These are phyloP conservation scores for Yamadazyma atmosphaerica DNA, from an alignment of 1,139 yeast genomes.

Conservation along the genomic window DNA sequence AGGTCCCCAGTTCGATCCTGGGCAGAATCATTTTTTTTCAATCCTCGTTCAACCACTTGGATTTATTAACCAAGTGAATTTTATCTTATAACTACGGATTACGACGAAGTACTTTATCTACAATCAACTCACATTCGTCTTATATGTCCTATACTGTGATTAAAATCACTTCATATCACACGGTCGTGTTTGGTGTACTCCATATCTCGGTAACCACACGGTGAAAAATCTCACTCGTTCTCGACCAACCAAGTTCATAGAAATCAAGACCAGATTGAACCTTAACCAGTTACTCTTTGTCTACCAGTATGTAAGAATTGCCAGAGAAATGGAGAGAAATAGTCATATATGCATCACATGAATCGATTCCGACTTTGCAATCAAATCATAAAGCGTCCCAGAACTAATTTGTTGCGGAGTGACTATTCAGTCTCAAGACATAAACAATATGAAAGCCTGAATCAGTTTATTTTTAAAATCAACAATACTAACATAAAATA, in stretches of 20 bases:
- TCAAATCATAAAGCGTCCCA: too few relatives aligned
- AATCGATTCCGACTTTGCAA: background rate
- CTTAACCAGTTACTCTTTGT: background rate
- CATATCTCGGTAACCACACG: background rate
- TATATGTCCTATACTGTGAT: too few relatives aligned
- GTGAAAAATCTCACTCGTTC: conserved; percentile 9
- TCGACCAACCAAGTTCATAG: conserved; percentile 13
- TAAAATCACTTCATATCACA: too few relatives aligned
- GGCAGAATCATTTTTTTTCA: conserved; percentile 74
- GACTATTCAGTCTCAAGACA: too few relatives aligned
- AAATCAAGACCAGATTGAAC: background rate
- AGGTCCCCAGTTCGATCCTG: conserved; percentile 99
- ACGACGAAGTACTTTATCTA: too few relatives aligned
- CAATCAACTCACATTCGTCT: too few relatives aligned
- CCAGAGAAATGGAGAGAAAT: background rate
- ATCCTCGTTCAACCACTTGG: too few relatives aligned
- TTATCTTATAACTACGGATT: too few relatives aligned
- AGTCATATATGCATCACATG: background rate
- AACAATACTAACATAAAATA: conserved; percentile 10
- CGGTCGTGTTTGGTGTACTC: too few relatives aligned
- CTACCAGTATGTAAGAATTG: background rate
- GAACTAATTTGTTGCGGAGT: background rate
- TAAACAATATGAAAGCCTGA: too few relatives aligned
- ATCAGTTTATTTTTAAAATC: background rate
- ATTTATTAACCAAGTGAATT: too few relatives aligned